Evolutionary conservation across 1,139 yeast genomes (phyloP), one percentile per base, ranked within the genome.

Genomic region (Candida sp.): DNA sequence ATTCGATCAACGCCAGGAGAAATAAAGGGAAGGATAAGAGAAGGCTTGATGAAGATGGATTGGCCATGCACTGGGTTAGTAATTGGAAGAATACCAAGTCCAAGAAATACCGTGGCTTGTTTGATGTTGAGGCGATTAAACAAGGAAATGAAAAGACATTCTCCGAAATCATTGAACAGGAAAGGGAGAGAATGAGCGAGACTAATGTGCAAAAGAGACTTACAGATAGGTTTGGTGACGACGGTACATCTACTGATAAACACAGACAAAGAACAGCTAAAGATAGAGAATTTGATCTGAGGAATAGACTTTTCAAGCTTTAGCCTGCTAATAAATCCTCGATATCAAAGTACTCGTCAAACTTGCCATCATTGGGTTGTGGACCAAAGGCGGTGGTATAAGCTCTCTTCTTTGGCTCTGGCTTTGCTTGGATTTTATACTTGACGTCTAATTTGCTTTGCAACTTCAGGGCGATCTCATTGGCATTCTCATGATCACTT

Each of bases 1-100:
- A 71, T 47, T 73, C 77, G n/a, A 78, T 90, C 17, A 84, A 87
- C 6, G 67, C 68, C 53, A 70, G 73, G 42, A 65, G 78, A 12
- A 69, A 70, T 7, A 72, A 72, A 48, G 62, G 73, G 17, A 63
- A 61, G 28, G 60, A 61, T 11, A 72, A 71, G 49, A 70, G 68
- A 41, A 48, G 61, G 46, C 79, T 66, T 58, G 86, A 85, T 61
- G 88, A 85, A 49, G 68, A 74, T 26, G 88, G 91, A 1, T 78
- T 84, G 47, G 93, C 96, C 0, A 72, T 80, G 4, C 82, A 83
- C 56, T 87, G 94, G 88, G 72, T 88, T 3, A 84, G 84, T 54
- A 67, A 79, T 30, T 88, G 90, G 86, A 79, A 85, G 50, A 84
- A 81, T 54, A 96, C 93, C 74, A 77, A 54, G 67, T 30, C 58